These are phyloP conservation scores for Penicillium egyptiacum DNA, from an alignment of 495 filamentous ascomycete species.

Conservation along the genomic window DNA sequence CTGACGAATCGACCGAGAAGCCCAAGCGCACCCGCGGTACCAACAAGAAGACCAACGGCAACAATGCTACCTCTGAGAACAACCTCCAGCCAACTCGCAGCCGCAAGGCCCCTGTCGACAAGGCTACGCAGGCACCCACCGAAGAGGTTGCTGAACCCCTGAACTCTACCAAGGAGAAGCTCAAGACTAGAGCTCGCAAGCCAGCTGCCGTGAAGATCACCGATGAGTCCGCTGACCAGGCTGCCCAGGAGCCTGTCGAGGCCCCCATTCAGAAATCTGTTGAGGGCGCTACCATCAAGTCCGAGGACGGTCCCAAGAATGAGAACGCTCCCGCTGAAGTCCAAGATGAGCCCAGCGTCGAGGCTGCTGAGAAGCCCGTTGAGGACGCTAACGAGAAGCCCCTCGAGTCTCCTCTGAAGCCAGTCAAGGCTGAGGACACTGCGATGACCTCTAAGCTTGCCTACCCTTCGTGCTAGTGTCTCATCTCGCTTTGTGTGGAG, in stretches of 20 bases:
- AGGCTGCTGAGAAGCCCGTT: neutral
- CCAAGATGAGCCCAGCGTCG: neutral
- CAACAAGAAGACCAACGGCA: neutral
- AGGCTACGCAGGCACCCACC: constrained; percentile 32
- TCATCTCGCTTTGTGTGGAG: neutral
- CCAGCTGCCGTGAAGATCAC: neutral
- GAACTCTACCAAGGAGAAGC: constrained; percentile 11
- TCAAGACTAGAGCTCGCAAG: constrained; percentile 13
- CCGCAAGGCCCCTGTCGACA: constrained; percentile 15
- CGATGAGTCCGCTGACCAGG: neutral
- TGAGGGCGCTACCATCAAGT: neutral
- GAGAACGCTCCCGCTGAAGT: neutral
- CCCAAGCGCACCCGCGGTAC: neutral
- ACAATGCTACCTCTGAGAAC: neutral
- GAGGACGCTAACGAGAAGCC: constrained; percentile 25
- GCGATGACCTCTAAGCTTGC: neutral
- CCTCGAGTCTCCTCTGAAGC: constrained; percentile 13
- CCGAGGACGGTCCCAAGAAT: neutral
- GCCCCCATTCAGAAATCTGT: neutral
- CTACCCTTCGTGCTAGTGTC: neutral
- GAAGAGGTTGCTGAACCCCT: constrained; percentile 16
- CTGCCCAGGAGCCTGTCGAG: neutral
- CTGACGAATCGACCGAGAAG: neutral
- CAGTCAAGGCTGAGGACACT: neutral
- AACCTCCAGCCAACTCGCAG: neutral